Base-by-base conservation (phyloP, 1,284 basidiomycete species). In the Anthracocystis panici-leucophaei region DNA sequence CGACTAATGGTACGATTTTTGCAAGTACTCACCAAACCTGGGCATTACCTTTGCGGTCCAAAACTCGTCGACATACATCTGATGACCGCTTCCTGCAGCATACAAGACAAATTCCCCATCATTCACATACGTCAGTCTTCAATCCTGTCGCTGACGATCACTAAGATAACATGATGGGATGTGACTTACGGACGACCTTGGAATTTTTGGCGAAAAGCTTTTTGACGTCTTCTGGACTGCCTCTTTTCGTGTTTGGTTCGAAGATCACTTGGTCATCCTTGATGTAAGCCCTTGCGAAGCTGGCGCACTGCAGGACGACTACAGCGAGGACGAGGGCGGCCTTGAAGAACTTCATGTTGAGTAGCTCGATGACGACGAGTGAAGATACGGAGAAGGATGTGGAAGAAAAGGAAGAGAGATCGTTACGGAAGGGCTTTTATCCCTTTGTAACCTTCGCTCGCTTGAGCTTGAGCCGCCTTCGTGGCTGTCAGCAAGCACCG, bases 301-400 rank as follows among this genome's bases (percentile, higher is more conserved):
- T 21, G 12, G 44, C 16, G 23, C 23, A 25, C 4, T 45, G 44
- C 44, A 45, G 44, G 11, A 45, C 3, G 23, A 45, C 25, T 16
- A 16, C 23, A 25, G 23, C 44, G 7, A 45, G 9, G 7, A 45
- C 44, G 23, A 45, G 16, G 21, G 23, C 16, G 25, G 23, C 45
- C 16, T 46, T 46, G 25, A 29, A 46, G 6, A 46, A 8, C 45
- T 46, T 46, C 45, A 46, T 46, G 45, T 46, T 46, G 45, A 46
- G 45, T 7, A 6, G 20, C 11, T 10, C 11, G 42, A 9, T 29
- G 29, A 5, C 29, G 42, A 21, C 2, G 20, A 25, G 23, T 7
- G 33, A 12, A 45, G 44, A 10, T 12, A 8, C 3, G 16, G 44
- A 20, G 5, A 10, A 14, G 23, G 23, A 25, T 25, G 23, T 12